These are phyloP conservation scores for Orbilia blumenaviensis DNA, from an alignment of 2,329 filamentous ascomycete genomes.

Conservation along the genomic window DNA sequence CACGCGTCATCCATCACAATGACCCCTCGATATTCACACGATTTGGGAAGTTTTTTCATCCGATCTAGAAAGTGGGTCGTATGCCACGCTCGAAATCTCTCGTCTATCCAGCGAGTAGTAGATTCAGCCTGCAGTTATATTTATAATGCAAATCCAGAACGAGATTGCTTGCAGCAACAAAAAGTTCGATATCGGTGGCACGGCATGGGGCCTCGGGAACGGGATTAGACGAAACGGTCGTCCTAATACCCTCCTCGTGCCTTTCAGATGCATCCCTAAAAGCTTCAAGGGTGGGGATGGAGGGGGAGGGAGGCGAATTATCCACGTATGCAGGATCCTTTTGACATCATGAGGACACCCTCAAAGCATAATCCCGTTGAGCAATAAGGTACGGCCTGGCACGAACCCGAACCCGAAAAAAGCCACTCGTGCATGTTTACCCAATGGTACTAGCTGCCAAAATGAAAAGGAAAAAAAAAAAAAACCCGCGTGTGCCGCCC, in stretches of 20 bases:
- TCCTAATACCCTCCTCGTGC: neutral
- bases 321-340: neutral
- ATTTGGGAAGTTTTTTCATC: conserved; percentile 17
- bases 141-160: conserved; percentile 5
- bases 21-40: neutral
- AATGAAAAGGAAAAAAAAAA: too few species aligned
- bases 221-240: conserved; percentile 1
- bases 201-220: conserved; percentile 25
- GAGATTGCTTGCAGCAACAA: conserved; percentile 21
- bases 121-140: conserved; percentile 8
- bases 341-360: conserved; percentile 12
- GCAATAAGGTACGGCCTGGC: conserved; percentile 23
- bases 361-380: neutral
- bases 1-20: neutral
- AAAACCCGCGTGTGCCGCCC: conserved; percentile 27
- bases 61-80: neutral
- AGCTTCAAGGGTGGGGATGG: conserved; percentile 4
- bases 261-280: neutral
- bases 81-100: neutral
- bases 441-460: neutral
- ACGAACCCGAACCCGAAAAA: conserved; percentile 15
- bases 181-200: conserved; percentile 16
- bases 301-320: too few species aligned
- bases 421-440: neutral
- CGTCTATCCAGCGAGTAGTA: neutral